These are phyloP conservation scores for Talaromyces thailandensis DNA, from an alignment of 495 filamentous ascomycete genomes.

Conservation along the genomic window DNA sequence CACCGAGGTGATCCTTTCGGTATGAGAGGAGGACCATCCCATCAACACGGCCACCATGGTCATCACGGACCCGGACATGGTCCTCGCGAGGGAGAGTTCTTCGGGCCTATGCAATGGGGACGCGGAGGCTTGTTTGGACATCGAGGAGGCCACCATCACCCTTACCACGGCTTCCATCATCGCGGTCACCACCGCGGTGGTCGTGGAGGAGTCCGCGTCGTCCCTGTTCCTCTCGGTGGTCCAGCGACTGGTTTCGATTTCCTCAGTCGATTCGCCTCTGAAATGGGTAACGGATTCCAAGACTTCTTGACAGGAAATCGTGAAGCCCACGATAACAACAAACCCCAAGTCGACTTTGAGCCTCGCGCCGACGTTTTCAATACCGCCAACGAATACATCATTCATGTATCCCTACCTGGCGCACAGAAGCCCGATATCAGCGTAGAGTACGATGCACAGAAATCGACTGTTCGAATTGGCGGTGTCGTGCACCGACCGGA, in stretches of 20 bases:
- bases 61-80: background rate
- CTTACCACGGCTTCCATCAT: background rate
- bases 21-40: background rate
- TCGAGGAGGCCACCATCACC: background rate
- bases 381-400: slow-evolving; percentile 48
- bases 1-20: background rate
- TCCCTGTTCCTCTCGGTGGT: background rate
- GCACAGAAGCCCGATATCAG: slow-evolving; percentile 69
- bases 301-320: background rate
- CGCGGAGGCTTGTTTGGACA: background rate
- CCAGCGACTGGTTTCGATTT: background rate
- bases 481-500: slow-evolving; percentile 65
- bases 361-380: slow-evolving; percentile 68
- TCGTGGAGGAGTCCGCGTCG: background rate
- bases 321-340: slow-evolving; percentile 9
- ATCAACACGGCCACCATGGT: background rate
- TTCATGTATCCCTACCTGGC: slow-evolving; percentile 69
- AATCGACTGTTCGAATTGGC: slow-evolving; percentile 51
- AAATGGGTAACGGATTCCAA: background rate
- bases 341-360: slow-evolving; percentile 38
- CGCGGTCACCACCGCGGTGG: background rate
- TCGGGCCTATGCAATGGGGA: background rate
- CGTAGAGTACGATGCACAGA: slow-evolving; percentile 64
- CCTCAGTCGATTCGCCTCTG: background rate
- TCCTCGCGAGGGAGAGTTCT: background rate